Evolutionary conservation across 2,329 filamentous ascomycete species (phyloP).

Genomic region (Parastagonospora avenae): DNA sequence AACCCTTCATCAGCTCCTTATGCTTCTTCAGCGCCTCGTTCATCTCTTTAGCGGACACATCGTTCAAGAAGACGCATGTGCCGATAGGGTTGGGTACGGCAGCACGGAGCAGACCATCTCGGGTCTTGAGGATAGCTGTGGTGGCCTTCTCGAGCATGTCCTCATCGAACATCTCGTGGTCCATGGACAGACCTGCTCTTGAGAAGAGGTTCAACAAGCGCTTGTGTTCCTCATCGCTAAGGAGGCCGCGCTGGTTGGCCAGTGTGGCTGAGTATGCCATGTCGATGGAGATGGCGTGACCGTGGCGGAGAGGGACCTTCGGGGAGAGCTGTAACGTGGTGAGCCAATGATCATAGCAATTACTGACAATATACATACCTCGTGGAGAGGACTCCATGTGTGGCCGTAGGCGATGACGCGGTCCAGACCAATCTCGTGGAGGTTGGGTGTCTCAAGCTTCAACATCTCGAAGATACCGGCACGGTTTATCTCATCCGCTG

Average conservation of each 20-base stretch:
- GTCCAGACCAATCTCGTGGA: slow-evolving; percentile 75
- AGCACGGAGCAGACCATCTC: slow-evolving; percentile 70
- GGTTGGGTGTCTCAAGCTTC: slow-evolving; percentile 73
- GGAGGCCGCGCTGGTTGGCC: slow-evolving; percentile 65
- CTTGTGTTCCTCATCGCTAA: slow-evolving; percentile 64
- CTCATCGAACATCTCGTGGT: slow-evolving; percentile 71
- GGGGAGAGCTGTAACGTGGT: slow-evolving; percentile 61
- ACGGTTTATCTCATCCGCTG: slow-evolving; percentile 71
- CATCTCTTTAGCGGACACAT: slow-evolving; percentile 67
- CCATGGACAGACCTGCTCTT: slow-evolving; percentile 72
- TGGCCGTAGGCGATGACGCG: slow-evolving; percentile 76
- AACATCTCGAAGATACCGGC: slow-evolving; percentile 75
- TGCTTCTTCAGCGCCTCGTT: slow-evolving; percentile 64
- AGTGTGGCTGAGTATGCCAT: slow-evolving; percentile 77
- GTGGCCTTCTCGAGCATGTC: slow-evolving; percentile 69
- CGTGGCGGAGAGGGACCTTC: slow-evolving; percentile 70
- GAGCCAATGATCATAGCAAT: slow-evolving; percentile 1
- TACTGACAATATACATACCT: slow-evolving; percentile 20
- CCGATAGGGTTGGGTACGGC: slow-evolving; percentile 73
- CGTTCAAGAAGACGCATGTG: slow-evolving; percentile 70
- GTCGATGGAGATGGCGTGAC: slow-evolving; percentile 75
- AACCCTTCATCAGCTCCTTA: slow-evolving; percentile 67
- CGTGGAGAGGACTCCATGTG: slow-evolving; percentile 75
- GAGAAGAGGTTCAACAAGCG: slow-evolving; percentile 71
- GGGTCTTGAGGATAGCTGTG: slow-evolving; percentile 71